A percentile compares a stretch with the other conserved stretches of the same genome.
These are phyloP conservation scores for Nemania abortiva DNA, from an alignment of 2,329 filamentous ascomycete species.

Conservation along the genomic window DNA sequence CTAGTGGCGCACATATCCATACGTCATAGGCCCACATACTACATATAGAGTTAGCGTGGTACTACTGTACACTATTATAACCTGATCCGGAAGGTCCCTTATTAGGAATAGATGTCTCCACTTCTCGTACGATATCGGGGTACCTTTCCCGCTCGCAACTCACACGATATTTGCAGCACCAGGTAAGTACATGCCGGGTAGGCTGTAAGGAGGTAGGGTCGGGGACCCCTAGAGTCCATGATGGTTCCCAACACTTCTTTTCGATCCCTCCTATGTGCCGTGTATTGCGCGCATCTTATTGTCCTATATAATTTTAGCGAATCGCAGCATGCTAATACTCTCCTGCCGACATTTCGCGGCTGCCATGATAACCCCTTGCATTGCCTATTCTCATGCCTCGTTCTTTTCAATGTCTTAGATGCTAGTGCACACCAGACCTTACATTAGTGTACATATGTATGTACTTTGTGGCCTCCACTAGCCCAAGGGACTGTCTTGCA, in stretches of 20 bases:
- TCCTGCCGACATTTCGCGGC: background rate
- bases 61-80: slow-evolving; percentile 2
- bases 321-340: background rate
- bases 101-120: slow-evolving; percentile 31
- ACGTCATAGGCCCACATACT: slow-evolving; percentile 36
- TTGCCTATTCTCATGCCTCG: background rate
- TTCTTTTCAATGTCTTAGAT: background rate
- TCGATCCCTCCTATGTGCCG: background rate
- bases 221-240: background rate
- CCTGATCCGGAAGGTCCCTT: slow-evolving; percentile 37
- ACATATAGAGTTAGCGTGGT: background rate
- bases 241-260: slow-evolving; percentile 6
- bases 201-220: background rate
- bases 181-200: background rate
- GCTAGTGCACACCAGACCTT: no score
- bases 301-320: background rate
- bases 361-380: background rate
- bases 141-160: slow-evolving; percentile 26
- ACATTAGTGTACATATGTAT: background rate
- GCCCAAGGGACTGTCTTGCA: slow-evolving; percentile 4
- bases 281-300: background rate
- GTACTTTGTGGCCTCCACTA: background rate
- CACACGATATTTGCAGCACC: slow-evolving; percentile 20
- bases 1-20: slow-evolving; percentile 32
- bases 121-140: slow-evolving; percentile 34